Evolutionary conservation across 2,329 filamentous ascomycete genomes (phyloP).

Genomic region (Pochonia chlamydosporia): DNA sequence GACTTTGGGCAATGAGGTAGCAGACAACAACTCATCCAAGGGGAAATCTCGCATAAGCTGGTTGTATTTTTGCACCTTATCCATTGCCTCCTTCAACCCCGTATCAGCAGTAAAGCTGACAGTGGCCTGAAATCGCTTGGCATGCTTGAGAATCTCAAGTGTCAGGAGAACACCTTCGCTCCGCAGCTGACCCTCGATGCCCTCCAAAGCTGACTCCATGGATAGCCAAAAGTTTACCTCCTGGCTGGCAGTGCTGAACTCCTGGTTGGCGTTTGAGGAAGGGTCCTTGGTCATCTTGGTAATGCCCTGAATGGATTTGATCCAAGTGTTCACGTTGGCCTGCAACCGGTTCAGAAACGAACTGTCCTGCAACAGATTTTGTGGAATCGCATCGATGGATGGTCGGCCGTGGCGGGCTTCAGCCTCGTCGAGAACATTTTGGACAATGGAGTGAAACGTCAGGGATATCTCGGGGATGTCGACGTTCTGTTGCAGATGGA

Average conservation of each 20-base stretch:
- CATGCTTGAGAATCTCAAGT: conserved; percentile 90
- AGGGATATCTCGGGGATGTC: conserved; percentile 92
- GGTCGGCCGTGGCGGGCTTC: conserved; percentile 60
- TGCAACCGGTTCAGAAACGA: conserved; percentile 91
- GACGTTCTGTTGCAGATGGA: conserved; percentile 93
- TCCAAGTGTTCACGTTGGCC: conserved; percentile 93
- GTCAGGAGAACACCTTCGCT: conserved; percentile 88
- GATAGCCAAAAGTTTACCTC: conserved; percentile 99
- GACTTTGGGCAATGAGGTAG: conserved; percentile 81
- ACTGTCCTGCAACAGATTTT: conserved; percentile 75
- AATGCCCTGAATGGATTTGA: conserved; percentile 95
- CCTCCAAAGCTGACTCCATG: conserved; percentile 89
- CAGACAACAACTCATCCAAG: conserved; percentile 87
- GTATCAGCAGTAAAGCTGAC: conserved; percentile 97
- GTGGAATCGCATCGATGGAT: conserved; percentile 71
- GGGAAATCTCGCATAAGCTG: conserved; percentile 98
- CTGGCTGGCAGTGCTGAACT: conserved; percentile 72
- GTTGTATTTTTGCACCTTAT: conserved; percentile 97
- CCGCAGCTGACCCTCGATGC: conserved; percentile 81
- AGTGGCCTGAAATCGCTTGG: conserved; percentile 95
- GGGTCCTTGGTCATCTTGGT: conserved; percentile 91
- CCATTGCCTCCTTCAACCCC: conserved; percentile 89
- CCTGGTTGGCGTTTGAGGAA: conserved; percentile 48
- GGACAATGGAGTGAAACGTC: conserved; percentile 82
- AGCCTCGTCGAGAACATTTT: conserved; percentile 76